phyloP scores from a whole-genome alignment of 257 asterid genomes.

The Solanum arcanum region DNA sequence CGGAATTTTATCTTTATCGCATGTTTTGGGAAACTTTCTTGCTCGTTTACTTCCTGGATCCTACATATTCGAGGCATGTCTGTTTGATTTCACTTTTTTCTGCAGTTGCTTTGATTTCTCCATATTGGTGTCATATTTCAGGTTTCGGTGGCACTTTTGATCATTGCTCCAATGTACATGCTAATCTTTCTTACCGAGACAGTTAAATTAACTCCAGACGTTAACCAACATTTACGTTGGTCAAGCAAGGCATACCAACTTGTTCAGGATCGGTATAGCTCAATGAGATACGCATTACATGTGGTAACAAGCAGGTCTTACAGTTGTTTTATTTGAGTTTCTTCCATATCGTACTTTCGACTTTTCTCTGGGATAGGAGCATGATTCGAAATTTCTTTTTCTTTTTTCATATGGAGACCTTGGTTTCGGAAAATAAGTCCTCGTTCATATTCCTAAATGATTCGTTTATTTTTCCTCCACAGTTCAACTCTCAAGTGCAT shows the following conservation, averaged over 20 bases:
- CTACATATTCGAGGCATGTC: conserved; percentile 56
- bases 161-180: conserved; percentile 61
- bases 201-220: conserved; percentile 20
- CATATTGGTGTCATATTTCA: conserved; percentile 18
- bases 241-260: conserved; percentile 35
- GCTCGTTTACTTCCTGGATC: conserved; percentile 79
- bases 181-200: conserved; percentile 61
- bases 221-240: conserved; percentile 18
- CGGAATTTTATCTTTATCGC: conserved; percentile 84
- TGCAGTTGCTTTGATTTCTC: background rate
- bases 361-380: background rate
- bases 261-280: conserved; percentile 45
- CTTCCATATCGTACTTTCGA: background rate
- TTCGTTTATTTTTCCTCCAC: conserved; percentile 4
- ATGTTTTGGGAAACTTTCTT: conserved; percentile 65
- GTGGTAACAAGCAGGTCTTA: conserved; percentile 61
- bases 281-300: conserved; percentile 72
- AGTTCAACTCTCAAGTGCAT: conserved; percentile 67
- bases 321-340: background rate
- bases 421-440: background rate
- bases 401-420: background rate
- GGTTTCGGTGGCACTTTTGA: conserved; percentile 66
- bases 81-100: background rate
- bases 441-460: background rate
- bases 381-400: background rate